phyloP scores from a whole-genome alignment of 371 early-diverging fungal genomes.

The Apophysomyces elegans region DNA sequence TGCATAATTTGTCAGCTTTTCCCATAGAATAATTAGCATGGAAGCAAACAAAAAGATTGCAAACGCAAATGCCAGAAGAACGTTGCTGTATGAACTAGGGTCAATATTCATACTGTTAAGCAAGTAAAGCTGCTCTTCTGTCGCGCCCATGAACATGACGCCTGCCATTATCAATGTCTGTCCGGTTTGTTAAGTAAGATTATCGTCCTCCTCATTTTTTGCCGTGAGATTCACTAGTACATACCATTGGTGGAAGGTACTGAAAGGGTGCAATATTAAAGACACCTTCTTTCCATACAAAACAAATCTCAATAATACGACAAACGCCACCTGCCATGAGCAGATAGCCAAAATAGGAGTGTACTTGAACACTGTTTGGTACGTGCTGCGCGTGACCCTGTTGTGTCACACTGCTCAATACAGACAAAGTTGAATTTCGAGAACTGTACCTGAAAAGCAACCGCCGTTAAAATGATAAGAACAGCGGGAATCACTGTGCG shows the following conservation, averaged over 20 bases:
- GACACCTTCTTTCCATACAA: slow-evolving; percentile 53
- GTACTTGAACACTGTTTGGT: slow-evolving; percentile 61
- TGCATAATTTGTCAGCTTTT: slow-evolving; percentile 36
- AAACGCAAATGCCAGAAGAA: slow-evolving; percentile 64
- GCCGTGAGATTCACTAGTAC: neutral
- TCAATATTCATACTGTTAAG: slow-evolving; percentile 52
- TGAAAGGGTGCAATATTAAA: slow-evolving; percentile 48
- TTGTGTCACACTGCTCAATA: neutral
- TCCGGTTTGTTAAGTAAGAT: neutral
- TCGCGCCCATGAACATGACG: slow-evolving; percentile 66
- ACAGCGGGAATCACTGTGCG: slow-evolving; percentile 65
- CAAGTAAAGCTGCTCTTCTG: slow-evolving; percentile 57
- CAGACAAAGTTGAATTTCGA: neutral
- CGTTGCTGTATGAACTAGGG: slow-evolving; percentile 59
- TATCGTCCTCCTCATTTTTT: neutral
- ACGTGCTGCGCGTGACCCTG: slow-evolving; percentile 64
- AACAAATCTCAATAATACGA: slow-evolving; percentile 64
- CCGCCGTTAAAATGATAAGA: slow-evolving; percentile 66
- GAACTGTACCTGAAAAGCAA: slow-evolving; percentile 45
- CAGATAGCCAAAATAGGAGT: slow-evolving; percentile 69
- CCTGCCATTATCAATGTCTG: slow-evolving; percentile 62
- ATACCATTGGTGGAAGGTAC: slow-evolving; percentile 55
- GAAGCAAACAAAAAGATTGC: slow-evolving; percentile 58
- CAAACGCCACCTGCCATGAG: slow-evolving; percentile 62
- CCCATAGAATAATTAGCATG: slow-evolving; percentile 53